Evolutionary conservation across 202 grass and related monocot species (phyloP), one percentile per base, ranked within the genome.

Genomic region (Zizania palustris): DNA sequence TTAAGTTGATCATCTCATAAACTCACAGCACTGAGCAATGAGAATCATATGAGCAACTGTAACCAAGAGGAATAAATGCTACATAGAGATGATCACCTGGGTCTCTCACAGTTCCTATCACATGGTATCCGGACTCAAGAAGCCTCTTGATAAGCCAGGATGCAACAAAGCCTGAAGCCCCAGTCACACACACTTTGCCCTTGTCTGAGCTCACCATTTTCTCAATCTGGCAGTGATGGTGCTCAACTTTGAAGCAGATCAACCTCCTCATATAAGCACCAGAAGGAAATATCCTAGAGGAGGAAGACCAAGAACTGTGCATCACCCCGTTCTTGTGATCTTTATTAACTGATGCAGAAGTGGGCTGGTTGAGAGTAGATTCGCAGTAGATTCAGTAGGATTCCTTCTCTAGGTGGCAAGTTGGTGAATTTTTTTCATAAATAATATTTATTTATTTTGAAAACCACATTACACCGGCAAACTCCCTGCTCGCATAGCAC

Each of bases 151-250:
- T 81, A 75, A 97, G 91, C 91, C 91, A 93, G 58, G 93, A 93
- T 60, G 91, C 93, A 84, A 93, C 34, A 60, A 84, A 97, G 15
- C 93, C 93, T 42, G 91, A 83, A 9, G 91, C 93, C 59, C 93
- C 93, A 36, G 93, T 97, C 13, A 97, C 93, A 40, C 91, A 97
- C 13, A 97, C 88, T 83, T 89, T 91, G 46, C 88, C 86, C 70
- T 84, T 88, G 65, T 9, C 50, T 84, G 70, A 76, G 71, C 0
- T 84, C 76, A 80, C 86, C 86, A 88, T 88, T 60, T 40, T 76
- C 64, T 80, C 7, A 48, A 73, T 58, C 43, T 58, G 15, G 56
- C 56, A 36, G 11, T 22, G 75, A 70, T 35, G 74, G 63, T 64
- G 69, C 40, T 80, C 57, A 75, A 49, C 36, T 50, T 20, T 35